Percentiles rank a stretch among this genome's conserved stretches.
Conservation (phyloP, 306 rosid genomes). For the Heteromeles arbutifolia region DNA sequence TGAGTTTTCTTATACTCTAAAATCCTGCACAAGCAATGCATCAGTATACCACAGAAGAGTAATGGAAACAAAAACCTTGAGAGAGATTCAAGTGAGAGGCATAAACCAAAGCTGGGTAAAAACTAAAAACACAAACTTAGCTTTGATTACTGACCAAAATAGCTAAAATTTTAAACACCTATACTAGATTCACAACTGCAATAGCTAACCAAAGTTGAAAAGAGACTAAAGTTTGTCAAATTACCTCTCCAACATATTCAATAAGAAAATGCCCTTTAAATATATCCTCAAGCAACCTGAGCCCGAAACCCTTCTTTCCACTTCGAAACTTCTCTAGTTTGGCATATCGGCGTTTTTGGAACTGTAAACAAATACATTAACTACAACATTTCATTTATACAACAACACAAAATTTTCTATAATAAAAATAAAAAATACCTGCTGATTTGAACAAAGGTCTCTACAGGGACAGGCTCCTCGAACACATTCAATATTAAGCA, state of each 20-base stretch:
- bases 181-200: background rate
- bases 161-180: background rate
- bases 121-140: constrained; percentile 1
- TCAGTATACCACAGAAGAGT: background rate
- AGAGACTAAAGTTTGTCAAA: background rate
- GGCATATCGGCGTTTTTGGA: constrained; percentile 86
- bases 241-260: constrained; percentile 99
- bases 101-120: background rate
- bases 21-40: background rate
- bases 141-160: background rate
- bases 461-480: constrained; percentile 94
- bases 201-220: background rate
- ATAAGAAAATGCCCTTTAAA: constrained; percentile 74
- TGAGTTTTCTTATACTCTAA: background rate
- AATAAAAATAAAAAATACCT: constrained; percentile 47
- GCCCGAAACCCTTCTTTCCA: constrained; percentile 96
- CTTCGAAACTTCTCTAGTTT: constrained; percentile 65
- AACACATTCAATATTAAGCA: constrained; percentile 88
- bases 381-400: constrained; percentile 20
- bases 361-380: constrained; percentile 50
- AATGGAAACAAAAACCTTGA: background rate
- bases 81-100: background rate
- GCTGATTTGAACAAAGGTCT: constrained; percentile 86
- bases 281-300: constrained; percentile 57
- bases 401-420: background rate